Base-by-base conservation (phyloP, 1,284 basidiomycete genomes). In the Tilletia horrida region DNA sequence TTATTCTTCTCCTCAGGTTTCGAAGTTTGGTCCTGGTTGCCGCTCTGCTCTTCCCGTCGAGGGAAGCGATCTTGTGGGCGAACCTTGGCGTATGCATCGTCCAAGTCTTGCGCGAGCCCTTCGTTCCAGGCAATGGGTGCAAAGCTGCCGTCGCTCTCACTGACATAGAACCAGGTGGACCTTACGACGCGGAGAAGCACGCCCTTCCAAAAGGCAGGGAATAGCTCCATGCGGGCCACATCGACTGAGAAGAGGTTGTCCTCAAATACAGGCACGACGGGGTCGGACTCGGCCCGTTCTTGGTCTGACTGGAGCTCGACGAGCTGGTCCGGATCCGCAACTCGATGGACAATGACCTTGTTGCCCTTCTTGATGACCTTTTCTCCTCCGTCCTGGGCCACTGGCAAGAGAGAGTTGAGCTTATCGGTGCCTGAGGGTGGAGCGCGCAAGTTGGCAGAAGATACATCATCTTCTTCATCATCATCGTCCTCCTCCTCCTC, bases 191-290 rank as follows among this genome's bases (percentile, higher is more conserved):
- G 72, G 52, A 83, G 78, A 29, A 76, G 71, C 2, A 73, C 74
- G 14, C 82, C 82, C 62, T 77, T 76, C 82, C 82, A 83, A 62
- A 83, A 83, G 57, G 78, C 81, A 1, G 83, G 83, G 57, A 74
- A 82, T 25, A 83, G 72, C 55, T 65, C 70, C 80, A 79, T 78
- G n/a, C 55, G 63, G 23, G 70, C 68, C 44, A 80, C 66, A 40
- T 81, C 77, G 40, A 80, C 80, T 44, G 80, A 79, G 64, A 79
- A 81, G 48, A 81, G 70, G 8, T 68, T 68, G 66, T 81, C 80
- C 69, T 81, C 80, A 66, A 80, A 71, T 11, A 81, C 80, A 29
- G 73, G 68, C 8, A 81, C 78, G 29, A 70, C 72, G 43, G 72
- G 52, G 14, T 72, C 72, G n/a, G 73, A 68, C 68, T 80, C 71